Percentiles rank a stretch among this genome's conserved stretches.
These are phyloP conservation scores for Luffa acutangula DNA, from an alignment of 306 rosid genomes.

Conservation along the genomic window DNA sequence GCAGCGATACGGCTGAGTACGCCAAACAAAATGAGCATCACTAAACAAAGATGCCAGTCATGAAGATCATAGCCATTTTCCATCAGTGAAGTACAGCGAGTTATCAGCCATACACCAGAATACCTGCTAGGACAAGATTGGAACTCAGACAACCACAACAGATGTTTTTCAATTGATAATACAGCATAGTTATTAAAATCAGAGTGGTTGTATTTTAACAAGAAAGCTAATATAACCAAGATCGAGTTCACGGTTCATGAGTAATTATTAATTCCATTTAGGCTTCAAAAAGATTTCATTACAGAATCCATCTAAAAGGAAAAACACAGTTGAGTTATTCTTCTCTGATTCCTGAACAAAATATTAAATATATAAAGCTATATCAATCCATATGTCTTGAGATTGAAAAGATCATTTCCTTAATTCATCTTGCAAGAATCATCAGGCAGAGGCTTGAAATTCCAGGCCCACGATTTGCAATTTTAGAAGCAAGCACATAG, in stretches of 20 bases:
- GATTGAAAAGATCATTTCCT: not conserved
- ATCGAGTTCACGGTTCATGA: not conserved
- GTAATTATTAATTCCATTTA: not conserved
- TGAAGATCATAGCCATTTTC: slow-evolving; percentile 38
- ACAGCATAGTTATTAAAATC: not conserved
- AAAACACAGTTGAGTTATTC: not conserved
- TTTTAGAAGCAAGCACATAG: not conserved
- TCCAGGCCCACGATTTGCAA: not conserved
- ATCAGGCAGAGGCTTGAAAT: not conserved
- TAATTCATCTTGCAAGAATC: not conserved
- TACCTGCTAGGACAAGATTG: slow-evolving; percentile 35
- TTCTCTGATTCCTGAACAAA: not conserved
- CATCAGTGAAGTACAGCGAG: slow-evolving; percentile 61
- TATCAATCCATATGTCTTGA: not conserved
- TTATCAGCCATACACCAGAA: slow-evolving; percentile 77
- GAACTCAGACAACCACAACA: not conserved
- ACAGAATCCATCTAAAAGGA: not conserved
- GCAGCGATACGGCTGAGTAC: slow-evolving; percentile 33
- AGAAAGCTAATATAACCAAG: not conserved
- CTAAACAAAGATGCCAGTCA: slow-evolving; percentile 48
- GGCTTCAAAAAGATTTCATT: not conserved
- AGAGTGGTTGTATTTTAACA: not conserved
- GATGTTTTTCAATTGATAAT: not conserved
- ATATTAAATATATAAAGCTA: not conserved
- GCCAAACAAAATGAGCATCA: slow-evolving; percentile 34